Base-by-base conservation (phyloP, 306 rosid genomes). In the Cercis canadensis region DNA sequence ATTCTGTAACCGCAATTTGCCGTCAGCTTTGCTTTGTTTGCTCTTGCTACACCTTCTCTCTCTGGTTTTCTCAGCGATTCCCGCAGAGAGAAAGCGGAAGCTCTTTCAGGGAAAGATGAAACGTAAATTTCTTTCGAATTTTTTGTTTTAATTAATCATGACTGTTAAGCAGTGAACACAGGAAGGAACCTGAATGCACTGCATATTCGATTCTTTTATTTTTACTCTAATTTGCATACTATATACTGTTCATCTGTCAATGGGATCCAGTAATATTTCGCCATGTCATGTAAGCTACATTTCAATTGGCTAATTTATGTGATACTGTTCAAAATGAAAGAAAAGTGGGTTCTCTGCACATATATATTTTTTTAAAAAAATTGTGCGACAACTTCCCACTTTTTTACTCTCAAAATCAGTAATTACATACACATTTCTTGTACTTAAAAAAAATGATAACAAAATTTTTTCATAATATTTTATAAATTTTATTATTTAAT, bases 221-320 rank as follows among this genome's bases (percentile, higher is more conserved):
- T n/a, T n/a, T n/a, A n/a, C n/a, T n/a, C n/a, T n/a, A n/a, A n/a
- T n/a, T n/a, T n/a, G n/a, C n/a, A n/a, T n/a, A n/a, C n/a, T n/a
- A n/a, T n/a, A n/a, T n/a, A n/a, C n/a, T n/a, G n/a, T n/a, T n/a
- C 46, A 16, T 16, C 11, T 63, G 80, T 57, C 80, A 51, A 7
- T 4, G 17, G 29, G 57, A 49, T 60, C 80, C 78, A 75, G 65
- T 75, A 33, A 15, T 8, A 0, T 47, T 39, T 8, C 33, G 78
- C 71, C 87, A 67, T 36, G 57, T 82, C 78, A 75, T 60, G 16
- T 4, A 15, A 1, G 52, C 37, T 67, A 36, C 61, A 9, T 75
- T 78, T 57, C 69, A 19, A 74, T 70, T 78, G 78, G 81, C 29
- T 66, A 16, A 15, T 52, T 47, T 47, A 15, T 6, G 50, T 13